Base-by-base conservation (phyloP, 495 filamentous ascomycete species). In the Opeltia flavorubescens region DNA sequence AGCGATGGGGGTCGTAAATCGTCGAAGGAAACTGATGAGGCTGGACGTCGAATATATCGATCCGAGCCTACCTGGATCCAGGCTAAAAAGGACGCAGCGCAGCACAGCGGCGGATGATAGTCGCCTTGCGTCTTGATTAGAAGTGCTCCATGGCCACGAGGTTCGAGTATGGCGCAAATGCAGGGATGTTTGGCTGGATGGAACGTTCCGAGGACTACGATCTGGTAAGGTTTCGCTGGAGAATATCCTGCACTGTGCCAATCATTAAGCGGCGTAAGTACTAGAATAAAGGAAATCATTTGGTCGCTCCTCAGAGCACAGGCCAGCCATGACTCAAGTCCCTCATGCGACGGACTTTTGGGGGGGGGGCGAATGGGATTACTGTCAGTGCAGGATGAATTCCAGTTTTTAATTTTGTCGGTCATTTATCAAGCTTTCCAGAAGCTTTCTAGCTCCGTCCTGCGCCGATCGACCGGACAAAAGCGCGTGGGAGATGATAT, bases 291-390 rank as follows among this genome's bases (percentile, higher is more conserved):
- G 15, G 38, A 21, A 41, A 41, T 26, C 38, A 41, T 41, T 41
- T 41, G 38, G 13, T 41, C 38, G 38, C 21, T 41, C 20, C 38
- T 5, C 11, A 13, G 38, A 41, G 38, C 38, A 41, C 38, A 41
- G 38, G 38, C 38, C 38, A 41, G 38, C 38, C 38, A 41, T 41
- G 38, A 41, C 38, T 41, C 38, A 21, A 41, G 38, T 41, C 38
- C 21, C 38, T 20, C 21, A 41, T 41, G 38, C 38, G 38, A 41
- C 38, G 21, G 6, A 25, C 18, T 17, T 25, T 23, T 17, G 38
- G 20, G 38, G 21, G 5, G 21, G 21, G 11, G 15, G 5, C 5
- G 20, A 12, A 5, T 15, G 36, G n/a, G n/a, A n/a, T n/a, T n/a
- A n/a, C n/a, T 7, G n/a, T 40, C 12, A 15, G 7, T 6, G 38